A percentile compares a stretch with the other conserved stretches of the same genome.
Conservation (phyloP, 345 rosid genomes). For the Nephelium lappaceum region DNA sequence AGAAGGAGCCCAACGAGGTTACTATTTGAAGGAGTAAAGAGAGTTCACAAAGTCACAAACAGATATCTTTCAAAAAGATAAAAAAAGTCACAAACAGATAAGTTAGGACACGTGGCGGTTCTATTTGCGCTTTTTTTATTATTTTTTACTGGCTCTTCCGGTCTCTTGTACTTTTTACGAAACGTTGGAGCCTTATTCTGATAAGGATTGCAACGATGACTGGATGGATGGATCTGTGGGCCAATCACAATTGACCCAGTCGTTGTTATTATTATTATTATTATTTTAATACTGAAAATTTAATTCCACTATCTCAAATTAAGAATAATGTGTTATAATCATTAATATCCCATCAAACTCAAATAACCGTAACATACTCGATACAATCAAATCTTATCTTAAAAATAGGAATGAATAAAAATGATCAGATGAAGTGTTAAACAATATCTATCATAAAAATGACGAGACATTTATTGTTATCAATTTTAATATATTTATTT, state of each 20-base stretch:
- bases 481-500: too few species aligned
- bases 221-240: background rate
- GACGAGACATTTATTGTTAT: too few species aligned
- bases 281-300: too few species aligned
- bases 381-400: too few species aligned
- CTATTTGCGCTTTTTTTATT: background rate
- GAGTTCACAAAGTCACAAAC: background rate
- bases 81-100: slow-evolving; percentile 32
- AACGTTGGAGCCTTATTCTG: background rate
- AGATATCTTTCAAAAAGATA: too few species aligned
- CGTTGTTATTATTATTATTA: background rate
- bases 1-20: background rate
- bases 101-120: slow-evolving; percentile 40
- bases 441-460: too few species aligned
- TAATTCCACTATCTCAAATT: too few species aligned
- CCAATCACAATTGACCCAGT: background rate
- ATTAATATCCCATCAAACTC: too few species aligned
- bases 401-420: too few species aligned
- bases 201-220: background rate
- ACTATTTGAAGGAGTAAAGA: slow-evolving; percentile 7
- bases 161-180: background rate
- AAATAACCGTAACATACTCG: too few species aligned
- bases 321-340: too few species aligned
- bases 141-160: slow-evolving; percentile 29
- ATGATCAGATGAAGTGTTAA: too few species aligned